A percentile compares a stretch with the other conserved stretches of the same genome.
Conservation (phyloP, 2,329 filamentous ascomycete genomes). For the Aspergillus nomiae region DNA sequence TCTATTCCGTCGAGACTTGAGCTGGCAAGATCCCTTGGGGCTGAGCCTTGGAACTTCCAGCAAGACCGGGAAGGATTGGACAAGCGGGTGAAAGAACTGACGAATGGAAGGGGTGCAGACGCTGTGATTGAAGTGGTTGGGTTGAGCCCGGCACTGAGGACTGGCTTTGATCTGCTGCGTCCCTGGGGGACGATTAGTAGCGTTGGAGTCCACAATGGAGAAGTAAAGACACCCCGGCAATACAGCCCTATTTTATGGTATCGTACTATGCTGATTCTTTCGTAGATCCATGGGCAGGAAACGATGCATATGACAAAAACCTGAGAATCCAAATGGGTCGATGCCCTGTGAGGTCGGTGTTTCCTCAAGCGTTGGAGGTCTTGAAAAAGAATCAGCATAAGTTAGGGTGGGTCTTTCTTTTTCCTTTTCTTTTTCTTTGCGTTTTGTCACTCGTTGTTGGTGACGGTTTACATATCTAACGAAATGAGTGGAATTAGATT, state of each 20-base stretch:
- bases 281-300: constrained; percentile 68
- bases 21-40: constrained; percentile 72
- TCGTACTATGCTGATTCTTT: constrained; percentile 21
- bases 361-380: constrained; percentile 64
- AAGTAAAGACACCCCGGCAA: constrained; percentile 50
- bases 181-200: constrained; percentile 74
- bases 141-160: constrained; percentile 67
- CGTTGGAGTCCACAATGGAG: constrained; percentile 74
- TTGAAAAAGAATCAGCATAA: constrained; percentile 68
- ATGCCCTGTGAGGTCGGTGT: constrained; percentile 73
- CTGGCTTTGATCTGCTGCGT: constrained; percentile 70
- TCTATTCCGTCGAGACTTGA: constrained; percentile 73
- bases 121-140: constrained; percentile 80
- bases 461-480: constrained; percentile 19
- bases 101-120: constrained; percentile 80
- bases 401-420: constrained; percentile 57
- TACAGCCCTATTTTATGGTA: not conserved
- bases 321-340: constrained; percentile 73
- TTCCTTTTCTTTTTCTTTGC: not conserved
- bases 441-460: not conserved
- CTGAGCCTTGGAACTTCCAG: constrained; percentile 79
- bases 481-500: constrained; percentile 55
- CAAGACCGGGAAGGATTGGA: constrained; percentile 66
- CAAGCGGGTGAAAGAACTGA: constrained; percentile 71
- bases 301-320: constrained; percentile 69